A percentile compares a stretch with the other conserved stretches of the same genome.
Conservation (phyloP, 2,329 filamentous ascomycete species). For the Trematosphaeria pertusa region DNA sequence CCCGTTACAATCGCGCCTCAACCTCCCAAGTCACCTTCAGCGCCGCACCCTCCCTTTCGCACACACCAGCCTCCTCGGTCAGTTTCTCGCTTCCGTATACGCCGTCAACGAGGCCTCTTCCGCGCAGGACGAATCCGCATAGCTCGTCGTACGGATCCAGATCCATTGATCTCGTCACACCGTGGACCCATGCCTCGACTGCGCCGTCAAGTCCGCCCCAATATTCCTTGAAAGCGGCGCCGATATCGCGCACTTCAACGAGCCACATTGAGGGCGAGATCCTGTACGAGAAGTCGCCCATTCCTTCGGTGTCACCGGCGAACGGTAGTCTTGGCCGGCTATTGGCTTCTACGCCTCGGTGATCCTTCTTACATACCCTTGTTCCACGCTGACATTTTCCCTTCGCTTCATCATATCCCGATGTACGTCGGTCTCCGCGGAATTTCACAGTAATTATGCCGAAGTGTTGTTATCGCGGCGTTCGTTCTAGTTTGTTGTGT, state of each 20-base stretch:
- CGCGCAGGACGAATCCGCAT: constrained; percentile 49
- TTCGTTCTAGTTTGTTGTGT: too few relatives aligned
- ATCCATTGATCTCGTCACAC: constrained; percentile 55
- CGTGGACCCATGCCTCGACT: constrained; percentile 37
- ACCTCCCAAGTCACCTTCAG: constrained; percentile 46
- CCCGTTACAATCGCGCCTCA: constrained; percentile 45
- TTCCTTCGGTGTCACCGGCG: constrained; percentile 40
- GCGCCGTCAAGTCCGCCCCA: constrained; percentile 42
- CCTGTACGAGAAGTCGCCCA: constrained; percentile 44
- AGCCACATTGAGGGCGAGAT: constrained; percentile 47
- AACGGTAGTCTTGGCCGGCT: constrained; percentile 48
- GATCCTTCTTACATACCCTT: constrained; percentile 1
- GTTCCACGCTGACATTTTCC: background rate
- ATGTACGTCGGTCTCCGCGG: background rate
- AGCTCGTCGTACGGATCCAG: constrained; percentile 48
- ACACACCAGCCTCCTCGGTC: constrained; percentile 55
- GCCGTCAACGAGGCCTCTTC: constrained; percentile 47
- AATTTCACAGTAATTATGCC: too few relatives aligned
- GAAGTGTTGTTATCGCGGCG: too few relatives aligned
- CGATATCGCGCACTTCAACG: constrained; percentile 41
- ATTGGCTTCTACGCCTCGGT: constrained; percentile 36
- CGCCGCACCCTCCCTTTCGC: constrained; percentile 53
- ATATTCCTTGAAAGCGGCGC: constrained; percentile 43
- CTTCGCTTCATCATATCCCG: background rate
- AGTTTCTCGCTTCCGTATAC: constrained; percentile 54